Base-by-base conservation (phyloP, 2,329 filamentous ascomycete species). In the Tolypocladium guangdongense region DNA sequence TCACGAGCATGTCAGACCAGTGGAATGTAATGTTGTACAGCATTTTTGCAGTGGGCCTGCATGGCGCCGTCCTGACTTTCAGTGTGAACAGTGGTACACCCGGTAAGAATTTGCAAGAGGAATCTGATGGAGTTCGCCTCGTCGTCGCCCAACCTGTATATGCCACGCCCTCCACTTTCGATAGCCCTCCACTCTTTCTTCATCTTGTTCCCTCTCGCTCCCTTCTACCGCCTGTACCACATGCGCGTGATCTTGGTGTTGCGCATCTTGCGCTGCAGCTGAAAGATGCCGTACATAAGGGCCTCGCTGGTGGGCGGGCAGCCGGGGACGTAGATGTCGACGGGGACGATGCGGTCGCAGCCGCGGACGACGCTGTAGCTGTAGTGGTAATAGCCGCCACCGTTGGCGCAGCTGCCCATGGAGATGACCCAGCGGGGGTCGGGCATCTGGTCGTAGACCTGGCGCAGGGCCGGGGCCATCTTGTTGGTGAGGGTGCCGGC, bases 371-470 rank as follows among this genome's bases (percentile, higher is more conserved):
- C 87, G 60, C 78, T 82, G 73, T 92, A 92, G 70, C 83, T 87
- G 74, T 92, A 91, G 72, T 92, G 88, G 69, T 92, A 91, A 74
- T 92, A 92, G 52, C 88, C 88, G 57, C 88, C 88, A 51, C 88
- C 88, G 70, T 91, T 91, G 56, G 88, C 88, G 69, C 88, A 92
- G 64, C 83, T 88, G 14, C 88, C 88, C 88, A 92, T 92, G 62
- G 83, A 88, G 64, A 82, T 70, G 62, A 92, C 89, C 89, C 89
- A 95, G 66, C 87, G 80, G 20, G 90, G 90, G 35, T 95, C 90
- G 33, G 90, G 89, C 90, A 95, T 95, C 77, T 95, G 90, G 71
- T 96, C 90, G 74, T 96, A 96, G 57, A 95, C 86, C 73, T 93
- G 88, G 70, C 90, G 80, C 66, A 96, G 75, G 36, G 90, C 90